Base-by-base conservation (phyloP, 495 filamentous ascomycete species). In the Margaritispora aquatica region DNA sequence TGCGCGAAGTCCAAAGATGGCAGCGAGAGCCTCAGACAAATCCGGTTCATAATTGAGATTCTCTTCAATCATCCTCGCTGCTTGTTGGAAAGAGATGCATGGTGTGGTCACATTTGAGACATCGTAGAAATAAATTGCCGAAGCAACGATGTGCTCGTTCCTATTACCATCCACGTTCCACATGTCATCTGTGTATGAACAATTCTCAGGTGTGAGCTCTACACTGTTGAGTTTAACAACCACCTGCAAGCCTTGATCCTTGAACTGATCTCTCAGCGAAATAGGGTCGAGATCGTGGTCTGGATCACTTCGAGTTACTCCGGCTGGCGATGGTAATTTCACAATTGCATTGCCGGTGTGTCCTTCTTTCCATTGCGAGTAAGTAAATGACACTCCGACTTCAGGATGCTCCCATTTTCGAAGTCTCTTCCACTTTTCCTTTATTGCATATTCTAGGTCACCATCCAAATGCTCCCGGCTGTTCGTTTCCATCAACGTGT, bases 51-150 rank as follows among this genome's bases (percentile, higher is more conserved):
- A 26, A 36, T 50, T 7, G 8, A 29, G 17, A 21, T 29, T 55
- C 51, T 59, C 36, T 52, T 55, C 63, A 26, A 69, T 55, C 49
- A 26, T 50, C 1, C 2, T 2, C 1, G 59, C 56, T 15, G 34
- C 4, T 38, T 79, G 71, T n/a, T 76, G 75, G 62, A 87, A 84
- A 0, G 71, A 65, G 0, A 88, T 73, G 22, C 61, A 61, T 56
- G 73, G 79, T 11, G 74, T 66, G 9, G 78, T 83, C 51, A 87
- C 78, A 66, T 89, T 88, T 2, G 81, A 70, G 51, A 63, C 68
- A 57, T 85, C 80, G 63, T 83, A 85, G 69, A 82, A 84, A 68
- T 81, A 84, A 9, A 85, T 62, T 5, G 81, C 79, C 0, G 78
- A 80, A 3, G 80, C 82, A 48, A 75, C 75, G 46, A 85, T 84